phyloP scores from a whole-genome alignment of 306 rosid genomes.

The Vigna mungo region DNA sequence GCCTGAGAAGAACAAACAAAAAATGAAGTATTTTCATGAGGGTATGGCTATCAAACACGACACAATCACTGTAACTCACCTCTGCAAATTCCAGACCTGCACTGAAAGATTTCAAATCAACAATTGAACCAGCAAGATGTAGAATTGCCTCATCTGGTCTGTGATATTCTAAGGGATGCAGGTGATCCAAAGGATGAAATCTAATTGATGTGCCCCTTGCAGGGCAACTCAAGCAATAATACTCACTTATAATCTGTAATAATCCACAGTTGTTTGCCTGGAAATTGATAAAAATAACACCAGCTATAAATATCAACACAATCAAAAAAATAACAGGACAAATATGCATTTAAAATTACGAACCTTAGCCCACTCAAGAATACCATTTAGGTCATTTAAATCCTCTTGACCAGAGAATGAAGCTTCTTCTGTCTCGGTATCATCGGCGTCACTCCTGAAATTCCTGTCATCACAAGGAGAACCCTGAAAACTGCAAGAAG shows the following conservation, averaged over 20 bases:
- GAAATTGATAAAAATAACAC: slow-evolving; percentile 38
- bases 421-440: slow-evolving; percentile 92
- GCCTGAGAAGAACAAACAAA: slow-evolving; percentile 72
- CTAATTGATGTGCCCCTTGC: slow-evolving; percentile 73
- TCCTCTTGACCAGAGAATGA: slow-evolving; percentile 97
- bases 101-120: slow-evolving; percentile 78
- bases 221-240: slow-evolving; percentile 75
- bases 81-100: slow-evolving; percentile 77
- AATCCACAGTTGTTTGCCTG: slow-evolving; percentile 89
- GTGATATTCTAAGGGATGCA: slow-evolving; percentile 56
- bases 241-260: slow-evolving; percentile 83
- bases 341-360: slow-evolving; percentile 37
- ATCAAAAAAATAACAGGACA: slow-evolving; percentile 25
- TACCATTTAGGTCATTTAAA: slow-evolving; percentile 76
- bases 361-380: slow-evolving; percentile 99
- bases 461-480: slow-evolving; percentile 95
- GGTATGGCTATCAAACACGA: slow-evolving; percentile 19
- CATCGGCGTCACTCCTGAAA: slow-evolving; percentile 93
- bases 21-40: slow-evolving; percentile 29
- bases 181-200: slow-evolving; percentile 79
- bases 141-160: slow-evolving; percentile 69
- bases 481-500: slow-evolving; percentile 85
- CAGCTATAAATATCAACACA: slow-evolving; percentile 32
- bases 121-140: slow-evolving; percentile 72
- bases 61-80: slow-evolving; percentile 57